Evolutionary conservation across 1,139 yeast species (phyloP).

Genomic region (Suhomyces taliae): DNA sequence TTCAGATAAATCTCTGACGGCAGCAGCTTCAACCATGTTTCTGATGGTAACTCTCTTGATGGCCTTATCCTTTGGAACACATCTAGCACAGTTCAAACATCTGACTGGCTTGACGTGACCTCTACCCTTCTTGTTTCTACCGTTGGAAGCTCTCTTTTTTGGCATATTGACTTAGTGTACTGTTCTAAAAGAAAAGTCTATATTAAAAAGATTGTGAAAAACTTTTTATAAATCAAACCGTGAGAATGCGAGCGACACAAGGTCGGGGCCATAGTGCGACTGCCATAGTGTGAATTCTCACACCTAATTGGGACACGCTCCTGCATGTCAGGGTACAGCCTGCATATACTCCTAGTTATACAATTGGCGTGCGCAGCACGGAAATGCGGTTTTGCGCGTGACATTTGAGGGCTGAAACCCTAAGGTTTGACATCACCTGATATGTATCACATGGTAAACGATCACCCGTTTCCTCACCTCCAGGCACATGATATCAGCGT

Average conservation of each 20-base stretch:
- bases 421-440: background rate
- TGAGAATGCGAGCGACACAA: background rate
- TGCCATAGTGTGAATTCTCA: background rate
- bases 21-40: constrained; percentile 99
- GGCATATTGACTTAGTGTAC: constrained; percentile 69
- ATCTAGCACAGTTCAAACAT: constrained; percentile 99
- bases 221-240: constrained; percentile 11
- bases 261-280: background rate
- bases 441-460: background rate
- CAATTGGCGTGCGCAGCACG: background rate
- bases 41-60: constrained; percentile 99
- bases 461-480: constrained; percentile 1
- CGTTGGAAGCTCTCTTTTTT: constrained; percentile 99
- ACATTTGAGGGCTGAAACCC: background rate
- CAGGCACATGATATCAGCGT: background rate
- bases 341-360: too few relatives aligned
- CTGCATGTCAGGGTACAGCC: background rate
- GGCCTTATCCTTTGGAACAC: constrained; percentile 99
- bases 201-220: constrained; percentile 13
- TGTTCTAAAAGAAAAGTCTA: constrained; percentile 15
- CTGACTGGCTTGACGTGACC: constrained; percentile 99
- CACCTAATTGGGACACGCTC: background rate
- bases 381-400: background rate
- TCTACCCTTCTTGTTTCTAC: constrained; percentile 99
- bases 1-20: constrained; percentile 99